Evolutionary conservation across 140 eudicot species (phyloP).

Genomic region (Cichorium intybus): DNA sequence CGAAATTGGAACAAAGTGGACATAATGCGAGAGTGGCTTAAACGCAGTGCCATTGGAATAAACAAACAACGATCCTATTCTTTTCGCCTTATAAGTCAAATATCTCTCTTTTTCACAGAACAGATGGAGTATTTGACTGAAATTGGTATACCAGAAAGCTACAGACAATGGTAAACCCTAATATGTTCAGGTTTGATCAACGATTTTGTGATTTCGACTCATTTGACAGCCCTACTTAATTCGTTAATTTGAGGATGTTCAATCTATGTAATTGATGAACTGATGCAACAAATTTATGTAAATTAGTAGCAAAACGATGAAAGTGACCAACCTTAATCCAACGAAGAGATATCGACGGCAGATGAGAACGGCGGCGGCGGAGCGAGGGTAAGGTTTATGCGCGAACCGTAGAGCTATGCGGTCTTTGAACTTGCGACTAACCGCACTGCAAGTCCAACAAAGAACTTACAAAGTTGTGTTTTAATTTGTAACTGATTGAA

Average conservation of each 20-base stretch:
- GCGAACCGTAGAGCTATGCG: background rate
- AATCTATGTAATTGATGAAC: background rate
- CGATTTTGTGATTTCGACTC: background rate
- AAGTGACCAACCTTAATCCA: background rate
- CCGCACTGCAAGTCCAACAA: no score
- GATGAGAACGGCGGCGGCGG: background rate
- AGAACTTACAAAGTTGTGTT: no score
- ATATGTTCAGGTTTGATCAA: background rate
- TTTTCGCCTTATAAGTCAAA: background rate
- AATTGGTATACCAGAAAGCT: background rate
- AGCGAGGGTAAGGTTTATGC: background rate
- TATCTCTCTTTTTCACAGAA: no score
- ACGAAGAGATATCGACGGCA: background rate
- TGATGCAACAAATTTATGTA: background rate
- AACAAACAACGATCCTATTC: background rate
- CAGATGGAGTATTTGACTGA: background rate
- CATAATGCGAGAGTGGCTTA: background rate
- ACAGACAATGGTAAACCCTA: background rate
- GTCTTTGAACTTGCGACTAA: no score
- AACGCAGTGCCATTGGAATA: slow-evolving; percentile 16
- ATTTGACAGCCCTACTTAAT: background rate
- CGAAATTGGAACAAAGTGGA: background rate
- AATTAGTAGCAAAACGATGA: background rate
- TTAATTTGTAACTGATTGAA: no score
- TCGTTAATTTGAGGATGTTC: background rate